Conservation (phyloP, 805 yeast genomes). For the Wickerhamomyces queroliae region DNA sequence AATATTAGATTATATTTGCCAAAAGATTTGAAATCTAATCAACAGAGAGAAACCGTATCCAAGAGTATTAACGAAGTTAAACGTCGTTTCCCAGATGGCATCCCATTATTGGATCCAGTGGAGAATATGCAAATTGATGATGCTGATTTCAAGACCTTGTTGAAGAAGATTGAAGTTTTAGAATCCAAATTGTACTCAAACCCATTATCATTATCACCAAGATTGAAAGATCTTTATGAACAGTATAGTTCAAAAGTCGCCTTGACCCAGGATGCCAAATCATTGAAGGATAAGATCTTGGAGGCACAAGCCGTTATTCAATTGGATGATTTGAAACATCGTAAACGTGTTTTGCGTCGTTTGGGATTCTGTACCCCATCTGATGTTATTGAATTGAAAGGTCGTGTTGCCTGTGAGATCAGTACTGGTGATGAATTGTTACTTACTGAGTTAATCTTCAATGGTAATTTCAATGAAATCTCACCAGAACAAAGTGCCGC, state of each 20-base stretch:
- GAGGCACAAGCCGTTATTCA: conserved; percentile 92
- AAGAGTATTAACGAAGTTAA: conserved; percentile 78
- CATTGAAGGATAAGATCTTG: conserved; percentile 55
- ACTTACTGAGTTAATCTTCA: conserved; percentile 87
- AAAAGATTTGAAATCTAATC: conserved; percentile 55
- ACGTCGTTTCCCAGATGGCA: conserved; percentile 81
- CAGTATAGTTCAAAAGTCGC: conserved; percentile 61
- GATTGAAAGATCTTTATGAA: conserved; percentile 56
- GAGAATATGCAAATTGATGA: conserved; percentile 90
- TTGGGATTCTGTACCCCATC: conserved; percentile 81
- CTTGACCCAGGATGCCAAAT: conserved; percentile 51
- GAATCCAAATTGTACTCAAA: conserved; percentile 69
- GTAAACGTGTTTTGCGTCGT: conserved; percentile 89
- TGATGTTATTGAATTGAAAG: conserved; percentile 93
- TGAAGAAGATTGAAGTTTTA: conserved; percentile 76
- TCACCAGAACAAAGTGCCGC: conserved; percentile 91
- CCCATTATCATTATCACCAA: conserved; percentile 58
- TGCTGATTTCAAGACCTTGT: conserved; percentile 61
- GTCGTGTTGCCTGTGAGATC: conserved; percentile 96
- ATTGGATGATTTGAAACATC: conserved; percentile 85
- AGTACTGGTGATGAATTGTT: conserved; percentile 81
- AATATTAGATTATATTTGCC: conserved; percentile 81
- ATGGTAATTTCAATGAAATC: conserved; percentile 89
- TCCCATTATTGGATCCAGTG: conserved; percentile 88
- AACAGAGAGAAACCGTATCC: conserved; percentile 54